Percentiles rank a stretch among this genome's conserved stretches.
phyloP scores from a whole-genome alignment of 1,139 yeast genomes.

The Nadsonia starkeyi-henricii region DNA sequence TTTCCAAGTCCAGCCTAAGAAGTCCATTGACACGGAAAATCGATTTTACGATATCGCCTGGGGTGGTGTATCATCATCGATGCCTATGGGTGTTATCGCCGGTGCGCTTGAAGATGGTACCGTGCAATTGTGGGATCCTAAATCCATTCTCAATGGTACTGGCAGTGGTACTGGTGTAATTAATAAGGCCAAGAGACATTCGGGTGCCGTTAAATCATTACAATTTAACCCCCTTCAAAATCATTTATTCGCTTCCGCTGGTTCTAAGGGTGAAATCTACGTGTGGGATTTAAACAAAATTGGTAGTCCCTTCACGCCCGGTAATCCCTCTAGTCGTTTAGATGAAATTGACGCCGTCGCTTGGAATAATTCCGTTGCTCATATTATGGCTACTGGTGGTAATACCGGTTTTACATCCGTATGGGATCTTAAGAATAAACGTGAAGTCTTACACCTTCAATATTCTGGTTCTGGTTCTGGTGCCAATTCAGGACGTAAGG shows the following conservation, averaged over 20 bases:
- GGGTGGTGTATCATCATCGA: conserved; percentile 51
- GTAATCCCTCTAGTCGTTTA: conserved; percentile 44
- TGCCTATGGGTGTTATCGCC: conserved; percentile 50
- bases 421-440: conserved; percentile 82
- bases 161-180: conserved; percentile 9
- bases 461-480: conserved; percentile 43
- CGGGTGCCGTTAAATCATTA: conserved; percentile 58
- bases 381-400: conserved; percentile 85
- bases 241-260: conserved; percentile 74
- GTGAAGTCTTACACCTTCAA: conserved; percentile 77
- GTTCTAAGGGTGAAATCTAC: conserved; percentile 70
- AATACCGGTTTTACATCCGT: conserved; percentile 74
- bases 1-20: conserved; percentile 33
- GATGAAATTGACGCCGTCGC: conserved; percentile 74
- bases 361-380: conserved; percentile 79
- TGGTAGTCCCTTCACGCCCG: conserved; percentile 55
- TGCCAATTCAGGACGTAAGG: conserved; percentile 25
- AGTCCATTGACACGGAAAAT: conserved; percentile 39
- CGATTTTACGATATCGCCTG: conserved; percentile 76
- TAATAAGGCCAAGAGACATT: conserved; percentile 40
- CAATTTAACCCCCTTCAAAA: conserved; percentile 66
- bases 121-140: conserved; percentile 64
- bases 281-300: conserved; percentile 71
- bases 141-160: conserved; percentile 17
- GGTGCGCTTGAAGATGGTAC: conserved; percentile 83